A percentile compares a stretch with the other conserved stretches of the same genome.
phyloP scores from a whole-genome alignment of 1,139 yeast species.

The Arxiozyma bovina region DNA sequence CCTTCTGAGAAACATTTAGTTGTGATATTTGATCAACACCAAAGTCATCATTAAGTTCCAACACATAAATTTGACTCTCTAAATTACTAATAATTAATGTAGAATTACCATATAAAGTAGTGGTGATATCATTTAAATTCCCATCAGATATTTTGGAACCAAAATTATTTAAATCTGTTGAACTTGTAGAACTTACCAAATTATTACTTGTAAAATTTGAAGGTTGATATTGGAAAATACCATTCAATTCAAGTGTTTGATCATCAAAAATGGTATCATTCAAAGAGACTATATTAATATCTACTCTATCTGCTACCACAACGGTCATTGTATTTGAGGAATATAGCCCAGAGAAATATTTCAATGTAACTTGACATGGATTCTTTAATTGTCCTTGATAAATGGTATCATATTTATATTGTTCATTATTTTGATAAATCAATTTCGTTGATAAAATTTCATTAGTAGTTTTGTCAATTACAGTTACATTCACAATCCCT shows the following conservation, averaged over 20 bases:
- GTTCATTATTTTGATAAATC: conserved; percentile 71
- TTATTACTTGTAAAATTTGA: conserved; percentile 48
- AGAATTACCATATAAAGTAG: conserved; percentile 19
- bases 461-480: conserved; percentile 38
- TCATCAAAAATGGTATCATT: background rate
- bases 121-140: conserved; percentile 4
- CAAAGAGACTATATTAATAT: conserved; percentile 33
- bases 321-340: conserved; percentile 28
- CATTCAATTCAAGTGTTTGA: background rate
- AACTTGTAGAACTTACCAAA: conserved; percentile 39
- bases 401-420: conserved; percentile 71
- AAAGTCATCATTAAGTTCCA: conserved; percentile 13
- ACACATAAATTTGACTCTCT: conserved; percentile 20
- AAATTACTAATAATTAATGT: conserved; percentile 20
- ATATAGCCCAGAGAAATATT: conserved; percentile 33
- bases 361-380: conserved; percentile 46
- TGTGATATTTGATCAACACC: conserved; percentile 9
- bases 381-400: conserved; percentile 62
- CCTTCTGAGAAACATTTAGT: conserved; percentile 12
- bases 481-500: conserved; percentile 70
- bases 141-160: conserved; percentile 20
- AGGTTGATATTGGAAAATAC: conserved; percentile 57
- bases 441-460: conserved; percentile 34
- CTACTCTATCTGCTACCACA: conserved; percentile 68
- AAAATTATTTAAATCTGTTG: conserved; percentile 57